A percentile compares a stretch with the other conserved stretches of the same genome.
Conservation (phyloP, 768 basidiomycete species). For the Atractiella rhizophila region DNA sequence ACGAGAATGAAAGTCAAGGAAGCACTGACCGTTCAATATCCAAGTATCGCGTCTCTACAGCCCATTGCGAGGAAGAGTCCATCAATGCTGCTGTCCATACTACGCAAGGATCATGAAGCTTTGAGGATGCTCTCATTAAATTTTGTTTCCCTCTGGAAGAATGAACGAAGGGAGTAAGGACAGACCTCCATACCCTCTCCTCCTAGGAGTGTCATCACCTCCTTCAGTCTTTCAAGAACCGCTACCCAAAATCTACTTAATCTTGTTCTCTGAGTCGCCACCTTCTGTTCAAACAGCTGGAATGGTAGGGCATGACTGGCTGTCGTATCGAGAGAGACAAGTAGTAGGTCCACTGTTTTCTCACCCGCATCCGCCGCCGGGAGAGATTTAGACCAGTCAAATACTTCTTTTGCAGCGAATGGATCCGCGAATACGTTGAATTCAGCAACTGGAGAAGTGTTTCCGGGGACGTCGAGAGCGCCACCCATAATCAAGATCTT, state of each 20-base stretch:
- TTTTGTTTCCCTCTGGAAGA: too few relatives aligned
- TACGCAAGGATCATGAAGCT: constrained; percentile 70
- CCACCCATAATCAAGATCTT: constrained; percentile 83
- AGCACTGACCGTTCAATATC: constrained; percentile 1
- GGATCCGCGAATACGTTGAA: constrained; percentile 41
- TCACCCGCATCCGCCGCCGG: neutral
- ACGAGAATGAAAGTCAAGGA: neutral
- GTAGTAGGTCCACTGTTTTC: neutral
- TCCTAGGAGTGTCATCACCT: constrained; percentile 52
- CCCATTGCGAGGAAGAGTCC: neutral
- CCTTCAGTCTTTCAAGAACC: constrained; percentile 47
- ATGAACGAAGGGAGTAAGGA: too few relatives aligned
- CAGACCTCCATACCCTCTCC: constrained; percentile 66
- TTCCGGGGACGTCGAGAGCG: constrained; percentile 70
- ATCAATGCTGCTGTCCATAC: constrained; percentile 36
- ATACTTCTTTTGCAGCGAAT: constrained; percentile 46
- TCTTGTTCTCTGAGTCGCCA: constrained; percentile 19
- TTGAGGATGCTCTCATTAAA: too few relatives aligned
- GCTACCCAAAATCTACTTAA: constrained; percentile 29
- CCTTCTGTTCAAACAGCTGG: constrained; percentile 35
- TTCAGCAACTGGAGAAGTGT: constrained; percentile 54
- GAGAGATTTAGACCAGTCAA: constrained; percentile 25
- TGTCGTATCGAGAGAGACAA: constrained; percentile 6
- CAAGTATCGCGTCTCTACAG: neutral
- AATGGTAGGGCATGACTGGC: neutral